Base-by-base conservation (phyloP, 148 eudicot species). In the Arctostaphylos glauca region DNA sequence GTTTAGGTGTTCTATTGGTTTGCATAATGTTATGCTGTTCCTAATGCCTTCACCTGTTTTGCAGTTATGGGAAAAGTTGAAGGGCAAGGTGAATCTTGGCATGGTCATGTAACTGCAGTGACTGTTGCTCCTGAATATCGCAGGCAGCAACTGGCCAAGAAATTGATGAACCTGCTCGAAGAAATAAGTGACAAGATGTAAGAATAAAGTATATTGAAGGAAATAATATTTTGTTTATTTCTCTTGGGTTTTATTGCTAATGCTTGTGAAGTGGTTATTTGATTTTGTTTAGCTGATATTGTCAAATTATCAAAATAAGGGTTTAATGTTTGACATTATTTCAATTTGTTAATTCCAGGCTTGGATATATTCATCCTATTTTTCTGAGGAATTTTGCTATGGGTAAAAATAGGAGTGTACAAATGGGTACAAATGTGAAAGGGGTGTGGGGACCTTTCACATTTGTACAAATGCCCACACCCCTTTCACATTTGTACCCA, bases 61-160 rank as follows among this genome's bases (percentile, higher is more conserved):
- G 74, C 89, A 96, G 99, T 96, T 81, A 96, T 96, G 99, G 99
- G 99, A 50, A 96, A 96, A 91, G 98, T 96, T 84, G 99, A 96
- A 90, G 99, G 99, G 60, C 98, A 96, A 86, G 99, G 99, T 56
- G 99, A 96, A 90, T 96, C 98, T 73, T 96, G 99, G 99, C 99
- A 96, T 91, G 99, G 99, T 53, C 99, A 96, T 87, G 99, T 96
- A 67, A 96, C 99, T 60, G 97, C 99, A 79, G 97, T 96, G 43
- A 94, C 93, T 80, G 99, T 96, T 86, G 90, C 95, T 77, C 97
- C 99, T 80, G 99, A 96, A 85, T 96, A 92, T 74, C 97, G 99
- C 44, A 88, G 98, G 73, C 99, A 96, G 81, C 91, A 96, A 80
- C 85, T 94, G 86, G 99, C 98, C 80, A 94, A 94, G 87, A 96